phyloP scores from a whole-genome alignment of 73 alveolate species.

The Tetrahymena borealis region DNA sequence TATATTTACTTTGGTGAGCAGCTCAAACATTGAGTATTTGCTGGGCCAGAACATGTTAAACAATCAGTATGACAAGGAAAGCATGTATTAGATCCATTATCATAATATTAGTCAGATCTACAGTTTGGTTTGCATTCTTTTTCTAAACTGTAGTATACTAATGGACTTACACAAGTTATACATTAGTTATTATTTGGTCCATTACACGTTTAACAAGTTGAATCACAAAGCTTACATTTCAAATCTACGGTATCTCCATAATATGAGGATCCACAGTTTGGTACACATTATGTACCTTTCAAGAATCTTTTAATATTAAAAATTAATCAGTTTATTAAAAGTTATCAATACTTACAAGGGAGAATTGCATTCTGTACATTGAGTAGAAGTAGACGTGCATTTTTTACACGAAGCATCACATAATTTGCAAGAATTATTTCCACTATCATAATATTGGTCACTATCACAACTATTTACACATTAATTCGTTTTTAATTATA shows the following conservation, averaged over 20 bases:
- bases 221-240: background rate
- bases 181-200: background rate
- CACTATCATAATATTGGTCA: background rate
- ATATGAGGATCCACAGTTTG: background rate
- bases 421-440: background rate
- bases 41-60: background rate
- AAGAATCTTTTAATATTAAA: background rate
- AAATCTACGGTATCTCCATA: background rate
- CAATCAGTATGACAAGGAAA: background rate
- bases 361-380: background rate
- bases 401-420: background rate
- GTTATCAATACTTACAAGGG: background rate
- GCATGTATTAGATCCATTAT: background rate
- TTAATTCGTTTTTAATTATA: background rate
- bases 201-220: background rate
- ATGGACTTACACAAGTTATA: background rate
- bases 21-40: background rate
- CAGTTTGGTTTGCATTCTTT: background rate
- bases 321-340: background rate
- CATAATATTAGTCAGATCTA: background rate
- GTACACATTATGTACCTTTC: background rate
- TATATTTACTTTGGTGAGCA: too few relatives aligned
- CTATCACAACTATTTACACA: background rate
- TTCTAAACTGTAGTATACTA: background rate
- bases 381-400: background rate